Evolutionary conservation across 805 yeast genomes (phyloP), one percentile per base, ranked within the genome.

Genomic region (Schizosaccharomyces cryophilus): DNA sequence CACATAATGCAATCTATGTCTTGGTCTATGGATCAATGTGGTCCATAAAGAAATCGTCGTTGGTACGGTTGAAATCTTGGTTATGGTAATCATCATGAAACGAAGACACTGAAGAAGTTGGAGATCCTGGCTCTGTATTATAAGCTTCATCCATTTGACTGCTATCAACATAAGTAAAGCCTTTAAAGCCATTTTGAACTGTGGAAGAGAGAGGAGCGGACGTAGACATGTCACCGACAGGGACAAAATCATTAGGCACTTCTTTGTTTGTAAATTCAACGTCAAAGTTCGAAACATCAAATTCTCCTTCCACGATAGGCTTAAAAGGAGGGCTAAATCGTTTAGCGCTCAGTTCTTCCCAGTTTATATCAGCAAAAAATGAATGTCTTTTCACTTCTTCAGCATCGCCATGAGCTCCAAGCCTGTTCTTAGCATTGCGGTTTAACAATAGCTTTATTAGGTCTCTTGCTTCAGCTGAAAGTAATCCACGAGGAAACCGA

Each of bases 231-330:
- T 51, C 56, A 51, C 26, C 56, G 2, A 17, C 35, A 17, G 35
- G 15, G 26, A 21, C 15, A 24, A 51, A 29, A 13, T 51, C 35
- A 3, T 15, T 9, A 2, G 19, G 19, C 5, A 51, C 35, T 6
- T 21, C 35, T 51, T 21, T 51, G 31, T 83, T 84, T 21, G 98
- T 93, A 73, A 93, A 93, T 72, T 93, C 97, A 4, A 98, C 97
- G 70, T 93, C 98, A 72, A 93, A 93, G 72, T 93, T 93, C 3
- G 95, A 86, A 2, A 96, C 90, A 72, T 93, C 98, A 1, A 93
- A 82, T 69, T 93, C 98, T 48, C 87, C 83, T 11, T 84, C 74
- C 65, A 93, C 93, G 78, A 67, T 93, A 97, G 62, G 78, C 77
- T 73, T 87, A 75, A 87, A 90, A 1, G 98, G 98, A 29, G 98